phyloP scores from a whole-genome alignment of 495 filamentous ascomycete species.

The Cudoniella acicularis region DNA sequence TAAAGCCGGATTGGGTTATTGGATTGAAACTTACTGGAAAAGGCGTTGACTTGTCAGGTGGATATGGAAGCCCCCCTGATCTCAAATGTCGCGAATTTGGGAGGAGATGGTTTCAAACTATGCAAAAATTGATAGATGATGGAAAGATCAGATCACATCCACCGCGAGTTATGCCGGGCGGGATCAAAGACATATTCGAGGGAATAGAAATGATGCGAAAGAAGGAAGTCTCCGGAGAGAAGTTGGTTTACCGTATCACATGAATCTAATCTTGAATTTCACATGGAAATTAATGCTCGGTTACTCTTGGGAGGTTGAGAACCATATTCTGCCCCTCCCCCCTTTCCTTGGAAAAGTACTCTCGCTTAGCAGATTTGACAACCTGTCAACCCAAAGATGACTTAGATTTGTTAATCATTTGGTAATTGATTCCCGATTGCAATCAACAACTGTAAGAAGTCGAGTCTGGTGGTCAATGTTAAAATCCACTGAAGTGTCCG shows the following conservation, averaged over 20 bases:
- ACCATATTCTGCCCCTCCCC: too few relatives aligned
- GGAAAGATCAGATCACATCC: slow-evolving; percentile 2
- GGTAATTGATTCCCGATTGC: too few relatives aligned
- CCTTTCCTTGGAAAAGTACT: too few relatives aligned
- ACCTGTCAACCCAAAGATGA: too few relatives aligned
- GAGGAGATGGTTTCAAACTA: not conserved
- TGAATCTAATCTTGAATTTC: too few relatives aligned
- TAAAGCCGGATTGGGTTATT: slow-evolving; percentile 32
- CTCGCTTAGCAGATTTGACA: too few relatives aligned
- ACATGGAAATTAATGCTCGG: too few relatives aligned
- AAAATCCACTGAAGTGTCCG: too few relatives aligned
- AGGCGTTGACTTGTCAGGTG: slow-evolving; percentile 4
- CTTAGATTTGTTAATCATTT: too few relatives aligned
- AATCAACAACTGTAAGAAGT: too few relatives aligned
- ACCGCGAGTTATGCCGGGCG: not conserved
- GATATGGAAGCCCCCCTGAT: not conserved
- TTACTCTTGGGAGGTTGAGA: too few relatives aligned
- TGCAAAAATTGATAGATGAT: not conserved
- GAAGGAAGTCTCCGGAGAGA: slow-evolving; percentile 8
- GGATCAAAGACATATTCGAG: slow-evolving; percentile 1
- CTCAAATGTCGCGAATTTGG: not conserved
- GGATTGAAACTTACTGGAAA: slow-evolving; percentile 28
- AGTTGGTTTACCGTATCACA: slow-evolving; percentile 15
- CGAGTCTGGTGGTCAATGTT: too few relatives aligned
- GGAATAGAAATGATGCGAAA: slow-evolving; percentile 6